Base-by-base conservation (phyloP, 352 stramenopile species). In the Phytophthora fragariaefolia region DNA sequence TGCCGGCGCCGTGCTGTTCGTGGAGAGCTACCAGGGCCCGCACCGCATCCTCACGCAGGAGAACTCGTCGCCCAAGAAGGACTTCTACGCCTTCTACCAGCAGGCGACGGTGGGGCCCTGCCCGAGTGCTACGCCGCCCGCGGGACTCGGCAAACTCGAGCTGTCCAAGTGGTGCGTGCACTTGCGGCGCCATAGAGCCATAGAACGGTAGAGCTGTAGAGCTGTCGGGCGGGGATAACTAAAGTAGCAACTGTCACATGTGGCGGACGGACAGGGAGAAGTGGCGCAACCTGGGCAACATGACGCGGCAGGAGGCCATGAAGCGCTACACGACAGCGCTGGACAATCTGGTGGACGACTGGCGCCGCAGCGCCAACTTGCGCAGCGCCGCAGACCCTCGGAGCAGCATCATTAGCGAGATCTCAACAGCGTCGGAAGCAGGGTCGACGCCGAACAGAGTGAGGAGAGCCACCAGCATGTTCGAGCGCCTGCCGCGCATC, bases 331-430 rank as follows among this genome's bases (percentile, higher is more conserved):
- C 80, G 9, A 85, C 76, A 17, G 77, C 73, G 30, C 75, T 95
- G 18, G 87, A 95, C 59, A 91, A 91, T 54, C 64, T 93, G 18
- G 85, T 95, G 58, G 85, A 95, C 58, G 83, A 92, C 66, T 95
- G 85, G 85, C 78, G 85, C 30, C 84, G 83, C 53, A 89, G 74
- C 20, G 76, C 83, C 4, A 85, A 72, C 48, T 28, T 85, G 18
- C 72, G 75, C 47, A 76, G 45, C 30, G 15, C 30, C 20, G 43
- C 18, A 1, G 50, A 64, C 22, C 28, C 50, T 6, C 58, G 56
- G 22, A 58, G 23, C 30, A 63, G 32, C 38, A 60, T 46, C 1
- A 30, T 58, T 15, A 71, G 48, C 8, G 61, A 80, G 15, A 63
- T 47, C 26, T 69, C 73, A 36, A 6, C 57, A 6, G 13, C 59